Evolutionary conservation across 2,329 filamentous ascomycete species (phyloP).

Genomic region (Fusarium sp.): DNA sequence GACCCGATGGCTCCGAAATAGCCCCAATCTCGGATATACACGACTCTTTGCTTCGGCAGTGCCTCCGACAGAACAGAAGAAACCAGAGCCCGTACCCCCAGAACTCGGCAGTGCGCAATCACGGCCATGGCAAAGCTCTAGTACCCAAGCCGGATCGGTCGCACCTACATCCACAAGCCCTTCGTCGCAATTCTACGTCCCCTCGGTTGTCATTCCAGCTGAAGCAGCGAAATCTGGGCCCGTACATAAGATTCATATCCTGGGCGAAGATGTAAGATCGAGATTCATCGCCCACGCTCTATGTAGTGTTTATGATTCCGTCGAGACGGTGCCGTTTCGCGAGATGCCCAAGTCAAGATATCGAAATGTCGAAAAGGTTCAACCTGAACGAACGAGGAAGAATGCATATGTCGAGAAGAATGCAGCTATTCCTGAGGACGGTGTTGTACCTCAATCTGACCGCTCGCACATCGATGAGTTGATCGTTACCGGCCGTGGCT

Average conservation of each 20-base stretch:
- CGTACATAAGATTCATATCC: slow-evolving; percentile 54
- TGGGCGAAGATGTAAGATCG: slow-evolving; percentile 54
- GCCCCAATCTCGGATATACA: slow-evolving; percentile 48
- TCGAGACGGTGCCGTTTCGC: slow-evolving; percentile 48
- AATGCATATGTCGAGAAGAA: slow-evolving; percentile 36
- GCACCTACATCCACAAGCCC: slow-evolving; percentile 23
- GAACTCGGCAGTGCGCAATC: slow-evolving; percentile 26
- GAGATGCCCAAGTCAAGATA: slow-evolving; percentile 43
- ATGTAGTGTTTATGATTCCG: slow-evolving; percentile 53
- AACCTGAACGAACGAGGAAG: slow-evolving; percentile 30
- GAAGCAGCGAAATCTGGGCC: slow-evolving; percentile 46
- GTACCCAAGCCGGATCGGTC: slow-evolving; percentile 8
- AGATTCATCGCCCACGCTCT: slow-evolving; percentile 54
- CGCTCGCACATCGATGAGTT: slow-evolving; percentile 73
- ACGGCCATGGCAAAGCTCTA: slow-evolving; percentile 36
- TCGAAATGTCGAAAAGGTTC: slow-evolving; percentile 43
- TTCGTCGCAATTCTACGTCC: slow-evolving; percentile 46
- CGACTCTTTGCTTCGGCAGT: slow-evolving; percentile 46
- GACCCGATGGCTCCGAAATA: slow-evolving; percentile 54
- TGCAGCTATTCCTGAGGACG: slow-evolving; percentile 13
- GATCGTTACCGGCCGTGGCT: slow-evolving; percentile 69
- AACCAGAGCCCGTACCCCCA: slow-evolving; percentile 34
- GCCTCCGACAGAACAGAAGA: slow-evolving; percentile 38
- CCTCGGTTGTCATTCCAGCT: slow-evolving; percentile 50
- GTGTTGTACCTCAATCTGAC: slow-evolving; percentile 32